A percentile compares a stretch with the other conserved stretches of the same genome.
These are phyloP conservation scores for Theileria parva DNA, from an alignment of 169 alveolate species.

Conservation along the genomic window DNA sequence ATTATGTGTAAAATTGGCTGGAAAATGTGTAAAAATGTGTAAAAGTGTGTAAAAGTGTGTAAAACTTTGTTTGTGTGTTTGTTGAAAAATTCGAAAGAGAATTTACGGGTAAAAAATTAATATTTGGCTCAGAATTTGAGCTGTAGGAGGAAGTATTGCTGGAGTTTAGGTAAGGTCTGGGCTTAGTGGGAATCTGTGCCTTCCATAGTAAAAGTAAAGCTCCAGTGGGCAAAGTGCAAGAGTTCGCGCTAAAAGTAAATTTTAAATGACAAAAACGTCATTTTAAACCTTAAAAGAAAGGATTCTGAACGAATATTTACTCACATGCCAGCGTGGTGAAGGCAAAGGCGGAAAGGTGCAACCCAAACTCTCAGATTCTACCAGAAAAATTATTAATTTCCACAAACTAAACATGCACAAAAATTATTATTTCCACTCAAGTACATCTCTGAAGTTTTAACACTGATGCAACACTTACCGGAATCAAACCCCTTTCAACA, in stretches of 20 bases:
- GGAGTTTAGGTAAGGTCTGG: not conserved
- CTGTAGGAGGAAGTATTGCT: not conserved
- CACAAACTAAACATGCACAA: not conserved
- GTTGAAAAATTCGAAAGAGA: no score
- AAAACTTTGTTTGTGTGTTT: no score
- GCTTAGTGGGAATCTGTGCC: not conserved
- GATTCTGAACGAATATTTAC: constrained; percentile 1
- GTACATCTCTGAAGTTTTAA: not conserved
- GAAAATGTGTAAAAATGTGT: no score
- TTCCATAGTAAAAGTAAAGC: not conserved
- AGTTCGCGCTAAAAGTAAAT: not conserved
- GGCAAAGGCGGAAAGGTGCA: constrained; percentile 18
- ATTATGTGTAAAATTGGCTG: no score
- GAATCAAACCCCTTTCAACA: not conserved
- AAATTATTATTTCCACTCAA: not conserved
- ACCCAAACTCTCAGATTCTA: constrained; percentile 1
- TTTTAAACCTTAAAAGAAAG: not conserved
- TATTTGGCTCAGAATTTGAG: not conserved
- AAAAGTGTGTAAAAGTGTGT: no score
- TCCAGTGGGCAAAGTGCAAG: not conserved
- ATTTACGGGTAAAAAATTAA: not conserved
- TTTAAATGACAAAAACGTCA: not conserved
- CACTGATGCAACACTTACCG: constrained; percentile 14
- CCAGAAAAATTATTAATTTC: not conserved
- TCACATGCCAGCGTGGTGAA: constrained; percentile 19